These are phyloP conservation scores for Staphylotrichum longicolle DNA, from an alignment of 495 filamentous ascomycete species.

Conservation along the genomic window DNA sequence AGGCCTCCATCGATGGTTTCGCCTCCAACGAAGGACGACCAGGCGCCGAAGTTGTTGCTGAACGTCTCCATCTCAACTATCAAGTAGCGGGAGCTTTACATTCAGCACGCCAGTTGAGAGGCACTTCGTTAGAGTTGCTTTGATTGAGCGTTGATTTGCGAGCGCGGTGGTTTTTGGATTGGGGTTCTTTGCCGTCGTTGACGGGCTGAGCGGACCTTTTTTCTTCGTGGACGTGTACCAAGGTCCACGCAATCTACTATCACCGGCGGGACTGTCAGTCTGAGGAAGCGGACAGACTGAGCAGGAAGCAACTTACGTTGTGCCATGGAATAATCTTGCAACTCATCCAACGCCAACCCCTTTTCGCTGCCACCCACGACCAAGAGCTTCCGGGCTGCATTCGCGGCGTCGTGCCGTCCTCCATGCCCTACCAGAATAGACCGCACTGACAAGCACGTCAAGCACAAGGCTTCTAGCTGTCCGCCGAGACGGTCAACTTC, in stretches of 20 bases:
- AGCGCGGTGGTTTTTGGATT: too few relatives aligned
- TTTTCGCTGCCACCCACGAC: not conserved
- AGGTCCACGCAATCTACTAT: constrained; percentile 11
- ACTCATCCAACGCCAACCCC: constrained; percentile 2
- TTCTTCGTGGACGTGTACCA: not conserved
- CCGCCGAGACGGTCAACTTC: not conserved
- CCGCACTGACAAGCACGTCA: not conserved
- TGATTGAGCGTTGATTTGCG: too few relatives aligned
- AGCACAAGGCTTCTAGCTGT: not conserved
- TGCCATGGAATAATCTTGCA: not conserved
- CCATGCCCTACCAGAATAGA: not conserved
- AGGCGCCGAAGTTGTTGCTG: not conserved
- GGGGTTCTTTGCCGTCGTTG: not conserved
- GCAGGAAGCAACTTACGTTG: not conserved
- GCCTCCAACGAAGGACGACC: not conserved
- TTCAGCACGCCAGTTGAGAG: not conserved
- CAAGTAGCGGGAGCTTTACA: not conserved
- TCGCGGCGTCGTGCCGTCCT: not conserved
- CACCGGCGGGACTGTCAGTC: not conserved
- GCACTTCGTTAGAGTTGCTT: too few relatives aligned
- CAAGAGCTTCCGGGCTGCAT: not conserved
- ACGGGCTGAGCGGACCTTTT: constrained; percentile 5
- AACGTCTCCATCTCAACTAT: not conserved
- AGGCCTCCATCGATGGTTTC: not conserved
- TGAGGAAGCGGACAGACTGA: not conserved